Conservation (phyloP, 2,329 filamentous ascomycete species). For the Exophiala calicioides region DNA sequence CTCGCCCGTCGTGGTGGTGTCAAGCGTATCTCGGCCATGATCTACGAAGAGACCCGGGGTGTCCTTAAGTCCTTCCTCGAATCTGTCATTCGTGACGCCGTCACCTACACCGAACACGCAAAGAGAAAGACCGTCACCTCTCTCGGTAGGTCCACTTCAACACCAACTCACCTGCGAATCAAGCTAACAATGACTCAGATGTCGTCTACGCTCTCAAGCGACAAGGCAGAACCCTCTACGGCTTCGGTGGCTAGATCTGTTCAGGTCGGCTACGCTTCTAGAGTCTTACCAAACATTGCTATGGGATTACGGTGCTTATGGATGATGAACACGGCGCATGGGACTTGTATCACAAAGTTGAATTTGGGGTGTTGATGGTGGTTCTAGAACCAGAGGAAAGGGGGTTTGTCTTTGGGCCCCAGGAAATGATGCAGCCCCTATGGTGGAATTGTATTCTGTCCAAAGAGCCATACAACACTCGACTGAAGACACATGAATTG, state of each 20-base stretch:
- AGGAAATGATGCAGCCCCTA: conserved; percentile 11
- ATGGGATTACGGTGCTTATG: conserved; percentile 26
- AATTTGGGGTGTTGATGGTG: conserved; percentile 9
- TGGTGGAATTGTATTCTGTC: conserved; percentile 10
- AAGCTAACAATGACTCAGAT: conserved; percentile 39
- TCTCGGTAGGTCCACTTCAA: conserved; percentile 38
- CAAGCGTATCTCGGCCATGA: conserved; percentile 98
- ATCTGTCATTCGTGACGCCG: conserved; percentile 70
- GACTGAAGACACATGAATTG: conserved; percentile 17
- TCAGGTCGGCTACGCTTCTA: conserved; percentile 12
- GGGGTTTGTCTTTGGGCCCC: conserved; percentile 14
- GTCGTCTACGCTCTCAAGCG: conserved; percentile 69
- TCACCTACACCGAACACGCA: conserved; percentile 78
- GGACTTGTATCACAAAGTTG: conserved; percentile 16
- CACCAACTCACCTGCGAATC: not conserved
- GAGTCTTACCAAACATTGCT: conserved; percentile 11
- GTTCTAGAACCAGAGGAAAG: not conserved
- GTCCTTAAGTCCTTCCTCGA: conserved; percentile 78
- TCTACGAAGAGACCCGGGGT: conserved; percentile 77
- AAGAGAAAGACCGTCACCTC: conserved; percentile 79
- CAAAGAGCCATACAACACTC: conserved; percentile 4
- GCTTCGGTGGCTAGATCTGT: conserved; percentile 69
- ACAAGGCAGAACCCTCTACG: conserved; percentile 73
- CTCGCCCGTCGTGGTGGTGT: conserved; percentile 78
- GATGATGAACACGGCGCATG: conserved; percentile 24